Percentiles rank a stretch among this genome's conserved stretches.
Evolutionary conservation across 139 green algal genomes (phyloP).

Genomic region (Ulvella scutata): DNA sequence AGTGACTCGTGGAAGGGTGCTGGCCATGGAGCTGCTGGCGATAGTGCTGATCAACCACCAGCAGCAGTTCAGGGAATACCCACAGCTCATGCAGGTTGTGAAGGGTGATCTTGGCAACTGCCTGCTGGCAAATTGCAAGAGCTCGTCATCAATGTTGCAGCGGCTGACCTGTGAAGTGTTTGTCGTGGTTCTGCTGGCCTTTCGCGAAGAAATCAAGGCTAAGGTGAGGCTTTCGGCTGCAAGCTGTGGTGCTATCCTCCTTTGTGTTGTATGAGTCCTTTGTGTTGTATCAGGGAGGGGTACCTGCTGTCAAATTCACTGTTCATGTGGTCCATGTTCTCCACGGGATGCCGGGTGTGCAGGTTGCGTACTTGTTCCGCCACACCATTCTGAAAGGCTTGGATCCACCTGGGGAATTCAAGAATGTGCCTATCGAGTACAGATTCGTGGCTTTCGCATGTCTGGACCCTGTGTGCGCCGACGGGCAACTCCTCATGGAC

Average conservation of each 20-base stretch:
- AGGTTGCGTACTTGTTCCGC: background rate
- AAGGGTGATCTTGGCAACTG: constrained; percentile 90
- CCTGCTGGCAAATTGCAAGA: constrained; percentile 82
- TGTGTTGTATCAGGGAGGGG: background rate
- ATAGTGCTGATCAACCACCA: constrained; percentile 91
- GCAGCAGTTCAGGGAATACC: constrained; percentile 49
- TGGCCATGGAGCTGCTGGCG: constrained; percentile 93
- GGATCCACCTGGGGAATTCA: background rate
- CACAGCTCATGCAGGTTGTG: constrained; percentile 73
- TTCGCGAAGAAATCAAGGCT: background rate
- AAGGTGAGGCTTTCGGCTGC: background rate
- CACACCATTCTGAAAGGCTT: background rate
- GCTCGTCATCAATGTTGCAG: background rate
- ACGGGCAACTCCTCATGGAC: constrained; percentile 87
- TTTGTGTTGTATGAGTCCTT: background rate
- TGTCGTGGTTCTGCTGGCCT: background rate
- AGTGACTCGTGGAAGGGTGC: constrained; percentile 31
- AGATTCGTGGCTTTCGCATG: constrained; percentile 36
- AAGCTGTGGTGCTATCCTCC: too few relatives aligned
- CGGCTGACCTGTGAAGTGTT: constrained; percentile 1
- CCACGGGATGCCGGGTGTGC: too few relatives aligned
- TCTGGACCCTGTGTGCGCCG: constrained; percentile 43
- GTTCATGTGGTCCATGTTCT: background rate
- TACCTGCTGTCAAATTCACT: background rate
- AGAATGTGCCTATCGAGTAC: background rate